A percentile compares a stretch with the other conserved stretches of the same genome.
phyloP scores from a whole-genome alignment of 208 protist species.

The Leptomonas seymouri region DNA sequence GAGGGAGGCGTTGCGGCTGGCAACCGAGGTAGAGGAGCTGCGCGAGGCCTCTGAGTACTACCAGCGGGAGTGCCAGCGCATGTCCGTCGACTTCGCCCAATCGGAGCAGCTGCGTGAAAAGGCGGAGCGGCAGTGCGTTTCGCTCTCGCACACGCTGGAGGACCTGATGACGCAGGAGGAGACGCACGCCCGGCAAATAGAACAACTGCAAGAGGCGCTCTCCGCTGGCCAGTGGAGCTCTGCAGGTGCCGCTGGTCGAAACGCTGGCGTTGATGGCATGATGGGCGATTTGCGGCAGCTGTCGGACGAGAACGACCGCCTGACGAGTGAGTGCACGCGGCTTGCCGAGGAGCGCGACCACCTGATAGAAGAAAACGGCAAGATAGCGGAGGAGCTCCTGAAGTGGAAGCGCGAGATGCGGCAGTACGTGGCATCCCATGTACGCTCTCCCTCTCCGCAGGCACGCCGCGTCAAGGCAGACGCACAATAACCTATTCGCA shows the following conservation, averaged over 20 bases:
- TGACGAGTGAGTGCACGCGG: slow-evolving; percentile 52
- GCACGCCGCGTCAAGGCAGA: background rate
- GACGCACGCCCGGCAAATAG: slow-evolving; percentile 29
- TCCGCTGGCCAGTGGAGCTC: slow-evolving; percentile 14
- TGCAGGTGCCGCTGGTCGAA: background rate
- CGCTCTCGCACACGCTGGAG: slow-evolving; percentile 44
- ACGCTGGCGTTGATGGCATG: slow-evolving; percentile 14
- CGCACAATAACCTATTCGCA: background rate
- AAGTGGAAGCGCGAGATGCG: slow-evolving; percentile 62
- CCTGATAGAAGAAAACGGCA: slow-evolving; percentile 56
- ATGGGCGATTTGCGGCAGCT: slow-evolving; percentile 40
- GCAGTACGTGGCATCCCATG: slow-evolving; percentile 30
- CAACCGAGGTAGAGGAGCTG: slow-evolving; percentile 27
- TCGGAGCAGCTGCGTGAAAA: slow-evolving; percentile 39
- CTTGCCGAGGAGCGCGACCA: slow-evolving; percentile 43
- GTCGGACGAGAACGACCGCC: slow-evolving; percentile 52
- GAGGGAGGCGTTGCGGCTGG: slow-evolving; percentile 20
- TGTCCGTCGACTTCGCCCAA: slow-evolving; percentile 20
- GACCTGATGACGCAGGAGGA: slow-evolving; percentile 57
- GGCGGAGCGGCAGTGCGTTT: slow-evolving; percentile 37
- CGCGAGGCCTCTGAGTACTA: slow-evolving; percentile 34
- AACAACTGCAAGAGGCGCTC: slow-evolving; percentile 33
- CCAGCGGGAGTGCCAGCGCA: slow-evolving; percentile 29
- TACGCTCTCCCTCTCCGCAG: slow-evolving; percentile 23
- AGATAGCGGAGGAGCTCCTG: slow-evolving; percentile 54